Evolutionary conservation across 2,329 filamentous ascomycete genomes (phyloP).

Genomic region (Pseudogymnoascus sp.): DNA sequence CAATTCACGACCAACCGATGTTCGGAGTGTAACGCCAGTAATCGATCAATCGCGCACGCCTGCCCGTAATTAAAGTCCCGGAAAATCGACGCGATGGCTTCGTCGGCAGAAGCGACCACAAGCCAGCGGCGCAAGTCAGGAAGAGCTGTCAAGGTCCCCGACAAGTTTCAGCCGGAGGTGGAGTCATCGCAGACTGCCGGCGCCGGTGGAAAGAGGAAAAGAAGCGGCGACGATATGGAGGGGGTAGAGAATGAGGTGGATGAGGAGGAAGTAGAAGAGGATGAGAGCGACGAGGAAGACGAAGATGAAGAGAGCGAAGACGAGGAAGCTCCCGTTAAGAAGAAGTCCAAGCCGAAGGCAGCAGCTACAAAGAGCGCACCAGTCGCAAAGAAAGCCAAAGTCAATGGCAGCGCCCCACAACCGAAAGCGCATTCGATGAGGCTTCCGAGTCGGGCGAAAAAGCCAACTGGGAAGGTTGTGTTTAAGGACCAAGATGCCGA

Average conservation of each 20-base stretch:
- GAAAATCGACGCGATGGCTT: conserved; percentile 44
- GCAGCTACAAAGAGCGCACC: conserved; percentile 43
- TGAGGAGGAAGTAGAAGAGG: conserved; percentile 37
- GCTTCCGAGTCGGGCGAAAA: conserved; percentile 27
- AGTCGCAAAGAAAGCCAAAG: conserved; percentile 56
- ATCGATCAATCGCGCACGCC: neutral
- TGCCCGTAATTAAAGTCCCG: neutral
- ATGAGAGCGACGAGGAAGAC: conserved; percentile 34
- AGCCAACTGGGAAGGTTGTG: conserved; percentile 35
- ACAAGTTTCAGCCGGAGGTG: conserved; percentile 51
- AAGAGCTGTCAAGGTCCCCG: conserved; percentile 56
- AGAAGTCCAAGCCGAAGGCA: conserved; percentile 30
- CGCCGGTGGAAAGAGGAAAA: conserved; percentile 51
- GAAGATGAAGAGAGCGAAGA: conserved; percentile 37
- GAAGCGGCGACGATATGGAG: conserved; percentile 40
- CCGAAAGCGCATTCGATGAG: conserved; percentile 45
- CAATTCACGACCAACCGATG: conserved; percentile 1
- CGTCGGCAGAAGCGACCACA: conserved; percentile 44
- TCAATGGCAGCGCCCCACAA: conserved; percentile 51
- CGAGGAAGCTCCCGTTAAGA: conserved; percentile 37
- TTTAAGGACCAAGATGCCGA: conserved; percentile 32
- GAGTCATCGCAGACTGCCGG: conserved; percentile 31
- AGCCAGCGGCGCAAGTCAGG: conserved; percentile 56
- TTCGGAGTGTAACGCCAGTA: neutral
- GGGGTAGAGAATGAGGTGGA: conserved; percentile 41